phyloP scores from a whole-genome alignment of 2,329 filamentous ascomycete genomes.

The Venturia oleaginea region DNA sequence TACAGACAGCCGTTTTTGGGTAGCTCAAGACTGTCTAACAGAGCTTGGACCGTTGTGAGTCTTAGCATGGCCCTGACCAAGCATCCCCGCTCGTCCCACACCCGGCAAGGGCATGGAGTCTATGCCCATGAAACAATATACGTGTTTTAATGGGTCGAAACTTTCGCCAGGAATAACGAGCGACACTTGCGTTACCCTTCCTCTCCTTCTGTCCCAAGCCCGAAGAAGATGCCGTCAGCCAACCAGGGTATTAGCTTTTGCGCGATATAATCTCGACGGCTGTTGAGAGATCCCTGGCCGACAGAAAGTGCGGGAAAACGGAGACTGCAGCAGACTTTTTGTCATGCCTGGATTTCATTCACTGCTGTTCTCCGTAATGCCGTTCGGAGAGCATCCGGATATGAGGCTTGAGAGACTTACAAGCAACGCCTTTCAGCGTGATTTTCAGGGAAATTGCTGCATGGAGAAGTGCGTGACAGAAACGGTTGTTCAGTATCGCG shows the following conservation, averaged over 20 bases:
- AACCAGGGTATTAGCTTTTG: not conserved
- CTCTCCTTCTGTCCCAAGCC: not conserved
- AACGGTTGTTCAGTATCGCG: not conserved
- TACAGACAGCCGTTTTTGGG: constrained; percentile 11
- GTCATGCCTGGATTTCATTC: no score
- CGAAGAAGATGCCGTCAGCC: not conserved
- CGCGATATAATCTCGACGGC: not conserved
- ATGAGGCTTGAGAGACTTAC: not conserved
- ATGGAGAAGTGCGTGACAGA: not conserved
- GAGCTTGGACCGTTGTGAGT: not conserved
- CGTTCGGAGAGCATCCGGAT: not conserved
- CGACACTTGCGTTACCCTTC: no score
- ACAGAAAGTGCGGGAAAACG: not conserved
- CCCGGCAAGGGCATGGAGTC: not conserved
- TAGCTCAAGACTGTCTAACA: not conserved
- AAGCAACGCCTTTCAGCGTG: not conserved
- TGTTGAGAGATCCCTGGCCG: not conserved
- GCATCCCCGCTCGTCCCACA: constrained; percentile 1
- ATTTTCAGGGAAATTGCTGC: not conserved
- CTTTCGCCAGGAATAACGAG: not conserved
- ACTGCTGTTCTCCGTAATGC: not conserved
- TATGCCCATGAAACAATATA: not conserved
- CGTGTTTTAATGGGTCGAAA: not conserved
- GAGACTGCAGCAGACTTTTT: not conserved
- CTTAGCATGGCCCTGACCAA: not conserved